Base-by-base conservation (phyloP, 192 early-diverging fungal species). In the Gamsiella multidivaricata region DNA sequence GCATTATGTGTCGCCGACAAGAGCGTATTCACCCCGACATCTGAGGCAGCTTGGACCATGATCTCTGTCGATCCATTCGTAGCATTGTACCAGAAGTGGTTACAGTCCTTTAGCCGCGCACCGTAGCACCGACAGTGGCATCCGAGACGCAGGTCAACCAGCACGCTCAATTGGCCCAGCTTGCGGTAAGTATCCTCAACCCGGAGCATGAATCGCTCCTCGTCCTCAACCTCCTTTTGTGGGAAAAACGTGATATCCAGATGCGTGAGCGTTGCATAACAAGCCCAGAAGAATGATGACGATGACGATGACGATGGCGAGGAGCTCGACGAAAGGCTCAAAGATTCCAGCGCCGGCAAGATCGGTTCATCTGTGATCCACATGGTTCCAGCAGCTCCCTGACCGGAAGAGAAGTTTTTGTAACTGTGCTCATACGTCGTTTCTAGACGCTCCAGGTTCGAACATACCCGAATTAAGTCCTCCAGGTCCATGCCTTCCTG, bases 61-160 rank as follows among this genome's bases (percentile, higher is more conserved):
- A 43, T 43, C 2, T 59, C 42, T 4, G 1, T 1, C 15, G 39
- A 39, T 22, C 57, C 57, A 46, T 59, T 59, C 41, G 28, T 42
- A 18, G 41, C 57, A 45, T 45, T 46, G 33, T 17, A 46, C 6
- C 11, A 10, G 29, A 29, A 59, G 28, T 59, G 57, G 2, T 18
- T 22, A 22, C 57, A 59, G 2, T 11, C 29, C 20, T 9, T 7
- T 28, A 65, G 25, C 28, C 22, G 9, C 1, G 14, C 51, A 1
- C 63, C 63, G 10, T 33, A 28, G 28, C 63, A 65, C 1, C 39
- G 63, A 54, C 63, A 54, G 15, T n/a, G 15, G 23, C 63, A 65
- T 3, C 52, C 63, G 1, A 65, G 39, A 43, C 37, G 50, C 39
- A 54, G 14, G 37, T 54, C 51, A 9, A 26, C 18, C 14, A 65